Conservation (phyloP, 164 flowering plant genomes). For the Magnolia officinalis region DNA sequence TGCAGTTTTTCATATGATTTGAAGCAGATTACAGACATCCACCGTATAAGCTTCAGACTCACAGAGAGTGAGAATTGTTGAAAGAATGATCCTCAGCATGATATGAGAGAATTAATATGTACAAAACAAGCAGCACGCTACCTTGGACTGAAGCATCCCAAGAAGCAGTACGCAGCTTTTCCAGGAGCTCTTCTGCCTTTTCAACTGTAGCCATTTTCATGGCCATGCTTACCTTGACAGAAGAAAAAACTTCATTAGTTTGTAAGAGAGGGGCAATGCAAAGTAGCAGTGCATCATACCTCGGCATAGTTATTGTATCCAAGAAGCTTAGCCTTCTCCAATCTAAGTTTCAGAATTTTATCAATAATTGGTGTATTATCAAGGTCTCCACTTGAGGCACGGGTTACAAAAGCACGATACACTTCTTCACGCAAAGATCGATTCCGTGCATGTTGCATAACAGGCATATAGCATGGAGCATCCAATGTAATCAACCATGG, state of each 20-base stretch:
- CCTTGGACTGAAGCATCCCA: slow-evolving; percentile 92
- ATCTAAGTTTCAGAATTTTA: slow-evolving; percentile 76
- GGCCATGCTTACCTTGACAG: slow-evolving; percentile 87
- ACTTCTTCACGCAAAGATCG: slow-evolving; percentile 87
- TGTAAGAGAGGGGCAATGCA: background rate
- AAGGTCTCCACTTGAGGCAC: slow-evolving; percentile 85
- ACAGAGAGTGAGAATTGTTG: no score
- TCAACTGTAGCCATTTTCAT: slow-evolving; percentile 91
- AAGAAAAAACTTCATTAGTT: slow-evolving; percentile 7
- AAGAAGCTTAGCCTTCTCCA: slow-evolving; percentile 94
- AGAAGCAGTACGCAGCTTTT: slow-evolving; percentile 81
- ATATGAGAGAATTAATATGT: background rate
- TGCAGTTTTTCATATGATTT: no score
- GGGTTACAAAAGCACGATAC: slow-evolving; percentile 74
- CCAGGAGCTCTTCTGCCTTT: slow-evolving; percentile 80
- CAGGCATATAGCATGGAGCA: slow-evolving; percentile 82
- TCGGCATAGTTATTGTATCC: slow-evolving; percentile 86
- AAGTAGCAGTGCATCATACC: slow-evolving; percentile 36
- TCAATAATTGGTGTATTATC: slow-evolving; percentile 83
- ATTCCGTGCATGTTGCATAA: slow-evolving; percentile 85
- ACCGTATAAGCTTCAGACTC: no score
- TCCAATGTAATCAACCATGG: slow-evolving; percentile 97
- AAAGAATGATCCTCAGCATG: background rate
- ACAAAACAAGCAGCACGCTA: slow-evolving; percentile 13
- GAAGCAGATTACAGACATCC: no score